Evolutionary conservation across 768 basidiomycete species (phyloP), one percentile per base, ranked within the genome.

Genomic region (Termitomyces bulborhizus): DNA sequence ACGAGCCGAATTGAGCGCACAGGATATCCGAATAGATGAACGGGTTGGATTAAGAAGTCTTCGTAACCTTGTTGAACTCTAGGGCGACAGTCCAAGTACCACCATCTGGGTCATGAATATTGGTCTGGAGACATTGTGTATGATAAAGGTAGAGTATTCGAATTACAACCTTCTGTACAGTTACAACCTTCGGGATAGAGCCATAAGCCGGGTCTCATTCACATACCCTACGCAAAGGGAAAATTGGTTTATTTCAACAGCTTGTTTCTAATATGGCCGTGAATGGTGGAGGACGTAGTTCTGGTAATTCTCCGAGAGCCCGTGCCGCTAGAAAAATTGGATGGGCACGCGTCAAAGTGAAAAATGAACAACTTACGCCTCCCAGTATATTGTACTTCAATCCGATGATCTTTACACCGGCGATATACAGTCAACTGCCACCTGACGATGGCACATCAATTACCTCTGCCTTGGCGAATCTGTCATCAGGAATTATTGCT

Each of bases 351-450:
- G 12, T 36, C 29, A 46, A 8, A 26, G 37, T 60, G 27, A 34
- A 45, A 31, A 31, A 36, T 29, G 43, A 36, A 37, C 13, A 44
- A 65, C 76, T 66, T 63, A 80, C 80, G 85, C 57, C 85, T 77
- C 6, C 83, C 89, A 54, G 67, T 76, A 68, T 92, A 91, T 56
- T 79, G 77, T 18, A 91, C 80, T 64, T 88, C 82, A 37, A 88
- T 73, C 29, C 90, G 80, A 69, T 85, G 75, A 32, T 71, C 71
- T 62, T 81, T 83, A 51, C 78, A 83, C 62, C 75, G 80, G 54
- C 87, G 84, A 62, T 83, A 76, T 24, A 85, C 68, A 5, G 85
- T 88, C 50, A 87, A 63, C 36, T 73, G 72, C 88, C 88, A 90
- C 57, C 88, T 89, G 37, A 13, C 12, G 40, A 36, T 27, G 49